Base-by-base conservation (phyloP, 495 filamentous ascomycete genomes). In the Rhizodiscina lignyota region DNA sequence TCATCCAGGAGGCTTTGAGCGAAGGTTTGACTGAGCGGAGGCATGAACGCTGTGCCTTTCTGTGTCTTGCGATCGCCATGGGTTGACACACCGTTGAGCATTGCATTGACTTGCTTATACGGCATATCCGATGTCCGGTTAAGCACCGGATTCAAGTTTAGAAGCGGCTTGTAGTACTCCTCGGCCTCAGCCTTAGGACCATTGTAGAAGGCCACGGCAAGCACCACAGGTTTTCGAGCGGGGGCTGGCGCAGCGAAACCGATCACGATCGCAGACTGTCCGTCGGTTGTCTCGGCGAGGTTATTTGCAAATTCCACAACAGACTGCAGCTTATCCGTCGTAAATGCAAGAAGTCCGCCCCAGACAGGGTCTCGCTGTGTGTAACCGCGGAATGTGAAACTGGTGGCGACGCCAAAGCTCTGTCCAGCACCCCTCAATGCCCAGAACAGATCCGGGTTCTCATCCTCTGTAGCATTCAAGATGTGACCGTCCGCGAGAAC, bases 401-500 rank as follows among this genome's bases (percentile, higher is more conserved):
- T 55, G 1, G 55, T 49, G 8, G 39, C 43, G 22, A 57, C 50
- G 29, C 55, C 55, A 42, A 57, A 59, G 40, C 49, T 55, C 36
- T 42, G 43, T 6, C 55, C 55, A 1, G 55, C 55, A 13, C 54
- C 55, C n/a, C 43, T 40, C 10, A 57, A 28, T 6, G 49, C 55
- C 52, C 54, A 59, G 47, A 55, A 59, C 33, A 57, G 50, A 34
- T 55, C 52, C 4, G 49, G 21, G 33, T 57, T 44, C 20, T 51
- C 43, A 4, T 21, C 29, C 29, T 44, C 45, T 24, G 59, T 61
- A 2, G 61, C 59, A 1, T 43, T 56, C 10, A 61, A 49, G 22
- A 64, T 48, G 21, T 34, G 30, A 0, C 66, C 67, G 34, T 70
- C 58, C 3, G 68, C 67, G 2, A 69, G 54, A 1, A 72, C 67